Base-by-base conservation (phyloP, 1,139 yeast genomes). In the Arxiozyma bovina region DNA sequence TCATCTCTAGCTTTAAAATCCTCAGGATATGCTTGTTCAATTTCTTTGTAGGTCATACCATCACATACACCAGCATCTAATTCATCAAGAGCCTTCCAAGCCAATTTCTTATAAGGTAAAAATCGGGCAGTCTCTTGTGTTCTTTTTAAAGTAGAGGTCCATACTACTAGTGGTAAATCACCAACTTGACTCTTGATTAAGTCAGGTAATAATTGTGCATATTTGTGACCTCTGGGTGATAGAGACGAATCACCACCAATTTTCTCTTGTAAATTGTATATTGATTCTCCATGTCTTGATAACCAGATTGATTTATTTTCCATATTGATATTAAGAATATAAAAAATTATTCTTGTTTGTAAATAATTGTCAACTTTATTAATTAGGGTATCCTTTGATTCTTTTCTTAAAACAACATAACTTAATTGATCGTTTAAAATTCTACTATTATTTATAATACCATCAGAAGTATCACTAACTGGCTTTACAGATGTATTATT, bases 51-150 rank as follows among this genome's bases (percentile, higher is more conserved):
- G 0, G 96, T 84, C 77, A 89, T 78, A 3, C 97, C 98, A 68
- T 91, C 98, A 70, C 98, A 93, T 42, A 90, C 94, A 11, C 99
- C 99, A 0, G 98, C 98, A 70, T 93, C 98, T 59, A 93, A 79
- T 72, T 93, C 99, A 69, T 93, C 98, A 60, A 93, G 75, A 0
- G 98, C 98, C 71, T 93, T 93, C 99, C 99, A 93, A 61, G 85
- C 89, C 61, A 90, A 76, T 69, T 90, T 86, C 57, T 85, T 83
- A 71, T 87, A 89, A 1, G 95, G 91, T 63, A 91, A 76, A 68
- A 78, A 80, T 56, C 87, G 81, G 0, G 96, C 91, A 0, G 98
- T 91, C 69, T 93, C 96, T 69, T 89, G 96, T 6, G 98, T 91
- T 70, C 98, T 79, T 59, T 79, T 82, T 63, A 93, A 77, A 0